These are phyloP conservation scores for Adansonia rubrostipa DNA, from an alignment of 441 rosid genomes.

Conservation along the genomic window DNA sequence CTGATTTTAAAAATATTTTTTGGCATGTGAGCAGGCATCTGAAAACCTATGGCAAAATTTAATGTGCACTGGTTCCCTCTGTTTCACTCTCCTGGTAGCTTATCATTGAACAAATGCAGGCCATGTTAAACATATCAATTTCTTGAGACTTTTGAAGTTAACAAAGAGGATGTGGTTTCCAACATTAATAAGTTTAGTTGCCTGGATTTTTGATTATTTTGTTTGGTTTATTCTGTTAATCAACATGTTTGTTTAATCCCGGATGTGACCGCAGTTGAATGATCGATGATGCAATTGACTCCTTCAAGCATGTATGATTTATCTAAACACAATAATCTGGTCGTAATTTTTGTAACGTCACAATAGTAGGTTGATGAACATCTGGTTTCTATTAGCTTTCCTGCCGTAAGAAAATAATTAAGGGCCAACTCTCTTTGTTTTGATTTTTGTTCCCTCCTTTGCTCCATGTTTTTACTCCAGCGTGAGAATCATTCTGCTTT, in stretches of 20 bases:
- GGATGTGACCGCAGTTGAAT: constrained; percentile 30
- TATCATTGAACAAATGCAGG: constrained; percentile 23
- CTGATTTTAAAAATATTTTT: constrained; percentile 19
- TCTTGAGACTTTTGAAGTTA: constrained; percentile 24
- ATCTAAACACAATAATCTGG: not conserved
- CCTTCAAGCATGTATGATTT: not conserved
- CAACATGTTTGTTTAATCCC: constrained; percentile 30
- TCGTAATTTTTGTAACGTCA: not conserved
- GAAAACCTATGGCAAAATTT: not conserved
- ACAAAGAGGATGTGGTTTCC: constrained; percentile 6
- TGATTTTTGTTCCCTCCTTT: too few species aligned
- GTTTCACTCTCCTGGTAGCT: constrained; percentile 13
- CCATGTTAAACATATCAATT: constrained; percentile 17
- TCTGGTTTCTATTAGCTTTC: not conserved
- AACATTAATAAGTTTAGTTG: constrained; percentile 30
- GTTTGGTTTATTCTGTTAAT: not conserved
- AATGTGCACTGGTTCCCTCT: not conserved
- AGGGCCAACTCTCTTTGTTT: not conserved
- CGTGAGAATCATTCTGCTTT: not conserved
- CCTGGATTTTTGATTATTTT: constrained; percentile 11
- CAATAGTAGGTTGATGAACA: not conserved
- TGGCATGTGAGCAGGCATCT: not conserved
- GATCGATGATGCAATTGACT: constrained; percentile 21
- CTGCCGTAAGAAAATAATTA: not conserved
- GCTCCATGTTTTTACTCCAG: not conserved